These are phyloP conservation scores for Aspergillus olivimuriae DNA, from an alignment of 495 filamentous ascomycete species.

Conservation along the genomic window DNA sequence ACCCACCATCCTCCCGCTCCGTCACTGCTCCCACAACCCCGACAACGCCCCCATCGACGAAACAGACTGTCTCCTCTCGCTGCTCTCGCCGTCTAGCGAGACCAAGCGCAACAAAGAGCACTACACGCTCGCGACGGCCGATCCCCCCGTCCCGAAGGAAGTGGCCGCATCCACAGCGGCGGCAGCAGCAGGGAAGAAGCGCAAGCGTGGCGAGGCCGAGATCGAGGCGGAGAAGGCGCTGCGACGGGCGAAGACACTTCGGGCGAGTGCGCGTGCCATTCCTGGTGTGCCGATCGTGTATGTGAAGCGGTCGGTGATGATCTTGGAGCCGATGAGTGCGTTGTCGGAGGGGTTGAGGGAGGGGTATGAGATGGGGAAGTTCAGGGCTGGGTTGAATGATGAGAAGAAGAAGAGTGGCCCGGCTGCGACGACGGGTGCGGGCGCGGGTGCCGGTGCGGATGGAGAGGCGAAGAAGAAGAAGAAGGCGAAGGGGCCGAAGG, in stretches of 20 bases:
- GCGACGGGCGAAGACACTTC: slow-evolving; percentile 28
- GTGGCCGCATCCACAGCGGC: slow-evolving; percentile 15
- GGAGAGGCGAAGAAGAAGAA: slow-evolving; percentile 45
- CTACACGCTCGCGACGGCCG: slow-evolving; percentile 76
- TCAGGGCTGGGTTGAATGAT: slow-evolving; percentile 61
- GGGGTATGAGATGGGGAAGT: slow-evolving; percentile 67
- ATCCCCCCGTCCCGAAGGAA: slow-evolving; percentile 25
- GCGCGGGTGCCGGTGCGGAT: slow-evolving; percentile 24
- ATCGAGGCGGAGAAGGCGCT: slow-evolving; percentile 16
- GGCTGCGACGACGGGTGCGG: slow-evolving; percentile 44
- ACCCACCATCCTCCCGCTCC: slow-evolving; percentile 59
- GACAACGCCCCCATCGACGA: slow-evolving; percentile 70
- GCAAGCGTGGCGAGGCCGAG: slow-evolving; percentile 18
- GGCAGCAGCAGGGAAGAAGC: slow-evolving; percentile 18
- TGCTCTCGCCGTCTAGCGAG: slow-evolving; percentile 65
- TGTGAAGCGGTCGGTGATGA: slow-evolving; percentile 80
- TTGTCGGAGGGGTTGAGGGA: slow-evolving; percentile 55
- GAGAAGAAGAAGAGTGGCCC: slow-evolving; percentile 18
- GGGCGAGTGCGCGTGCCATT: slow-evolving; percentile 32
- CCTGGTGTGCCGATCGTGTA: slow-evolving; percentile 77
- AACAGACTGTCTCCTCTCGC: slow-evolving; percentile 67
- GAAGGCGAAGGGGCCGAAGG: slow-evolving; percentile 67
- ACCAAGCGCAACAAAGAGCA: slow-evolving; percentile 72
- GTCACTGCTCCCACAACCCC: slow-evolving; percentile 84
- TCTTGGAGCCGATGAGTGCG: slow-evolving; percentile 79